A percentile compares a stretch with the other conserved stretches of the same genome.
These are phyloP conservation scores for Dioscorea zingiberensis DNA, from an alignment of 106 monocot species.

Conservation along the genomic window DNA sequence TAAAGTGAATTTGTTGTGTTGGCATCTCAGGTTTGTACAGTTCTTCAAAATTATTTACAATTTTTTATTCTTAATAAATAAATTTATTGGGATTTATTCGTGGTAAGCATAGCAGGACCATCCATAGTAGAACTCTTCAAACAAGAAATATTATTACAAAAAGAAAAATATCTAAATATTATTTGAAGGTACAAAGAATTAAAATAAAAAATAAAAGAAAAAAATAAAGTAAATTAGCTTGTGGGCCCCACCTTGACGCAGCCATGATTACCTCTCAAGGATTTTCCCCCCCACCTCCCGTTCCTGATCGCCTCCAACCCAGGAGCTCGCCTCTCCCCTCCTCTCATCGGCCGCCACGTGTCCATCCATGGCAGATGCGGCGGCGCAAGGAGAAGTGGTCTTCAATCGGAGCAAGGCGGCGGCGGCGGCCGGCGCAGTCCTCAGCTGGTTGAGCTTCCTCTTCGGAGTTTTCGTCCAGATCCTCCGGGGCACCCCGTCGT, in stretches of 20 bases:
- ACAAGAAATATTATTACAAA: no score
- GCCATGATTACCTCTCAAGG: neutral
- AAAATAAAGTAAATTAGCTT: no score
- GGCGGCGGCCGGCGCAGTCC: conserved; percentile 28
- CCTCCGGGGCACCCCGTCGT: conserved; percentile 47
- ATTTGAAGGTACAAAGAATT: no score
- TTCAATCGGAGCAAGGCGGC: conserved; percentile 10
- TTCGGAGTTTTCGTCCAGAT: conserved; percentile 37
- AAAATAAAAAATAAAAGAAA: no score
- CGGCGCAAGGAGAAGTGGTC: conserved; percentile 16
- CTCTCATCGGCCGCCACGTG: neutral
- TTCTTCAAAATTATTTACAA: no score
- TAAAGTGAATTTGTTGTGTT: no score
- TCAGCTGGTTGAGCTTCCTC: conserved; percentile 41
- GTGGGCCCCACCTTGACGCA: neutral
- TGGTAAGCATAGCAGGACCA: no score
- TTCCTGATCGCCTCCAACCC: neutral
- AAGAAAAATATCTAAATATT: no score
- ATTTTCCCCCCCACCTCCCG: neutral
- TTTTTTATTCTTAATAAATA: no score
- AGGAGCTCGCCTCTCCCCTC: neutral
- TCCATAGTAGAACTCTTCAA: no score
- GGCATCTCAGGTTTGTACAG: no score
- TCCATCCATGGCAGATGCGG: neutral
- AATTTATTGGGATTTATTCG: no score